Percentiles rank a stretch among this genome's conserved stretches.
phyloP scores from a whole-genome alignment of 106 monocot genomes.

The Phalaenopsis aphrodite region DNA sequence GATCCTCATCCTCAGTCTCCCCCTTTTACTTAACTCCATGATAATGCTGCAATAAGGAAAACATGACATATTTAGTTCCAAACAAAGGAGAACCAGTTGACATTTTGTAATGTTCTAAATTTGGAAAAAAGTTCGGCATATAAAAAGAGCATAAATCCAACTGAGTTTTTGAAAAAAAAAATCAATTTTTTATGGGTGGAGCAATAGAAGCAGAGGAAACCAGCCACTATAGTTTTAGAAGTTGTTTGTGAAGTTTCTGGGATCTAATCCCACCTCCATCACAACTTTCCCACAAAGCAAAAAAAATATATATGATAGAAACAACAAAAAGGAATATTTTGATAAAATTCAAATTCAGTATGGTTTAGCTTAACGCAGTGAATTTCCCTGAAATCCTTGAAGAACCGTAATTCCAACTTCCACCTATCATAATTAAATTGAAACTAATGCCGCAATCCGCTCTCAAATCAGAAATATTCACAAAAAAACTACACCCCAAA shows the following conservation, averaged over 20 bases:
- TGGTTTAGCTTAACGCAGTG: neutral
- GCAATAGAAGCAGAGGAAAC: too few species aligned
- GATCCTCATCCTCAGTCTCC: constrained; percentile 64
- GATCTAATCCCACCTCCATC: too few species aligned
- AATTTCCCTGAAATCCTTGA: neutral
- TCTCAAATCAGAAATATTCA: neutral
- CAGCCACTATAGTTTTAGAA: too few species aligned
- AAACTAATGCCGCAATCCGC: neutral
- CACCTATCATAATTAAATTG: neutral
- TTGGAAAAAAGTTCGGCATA: neutral
- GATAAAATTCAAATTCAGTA: neutral
- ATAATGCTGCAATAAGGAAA: constrained; percentile 15
- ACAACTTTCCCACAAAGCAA: neutral
- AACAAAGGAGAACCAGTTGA: neutral
- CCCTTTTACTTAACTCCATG: constrained; percentile 38
- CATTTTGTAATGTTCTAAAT: neutral
- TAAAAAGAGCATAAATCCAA: neutral
- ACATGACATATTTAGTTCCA: neutral
- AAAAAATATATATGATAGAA: neutral
- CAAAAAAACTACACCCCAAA: neutral
- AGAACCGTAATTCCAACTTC: neutral
- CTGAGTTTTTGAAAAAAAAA: neutral
- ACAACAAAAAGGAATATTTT: neutral
- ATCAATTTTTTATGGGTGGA: neutral
- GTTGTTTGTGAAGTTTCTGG: too few species aligned